phyloP scores from a whole-genome alignment of 2,329 filamentous ascomycete genomes.

The Huntiella savannae region DNA sequence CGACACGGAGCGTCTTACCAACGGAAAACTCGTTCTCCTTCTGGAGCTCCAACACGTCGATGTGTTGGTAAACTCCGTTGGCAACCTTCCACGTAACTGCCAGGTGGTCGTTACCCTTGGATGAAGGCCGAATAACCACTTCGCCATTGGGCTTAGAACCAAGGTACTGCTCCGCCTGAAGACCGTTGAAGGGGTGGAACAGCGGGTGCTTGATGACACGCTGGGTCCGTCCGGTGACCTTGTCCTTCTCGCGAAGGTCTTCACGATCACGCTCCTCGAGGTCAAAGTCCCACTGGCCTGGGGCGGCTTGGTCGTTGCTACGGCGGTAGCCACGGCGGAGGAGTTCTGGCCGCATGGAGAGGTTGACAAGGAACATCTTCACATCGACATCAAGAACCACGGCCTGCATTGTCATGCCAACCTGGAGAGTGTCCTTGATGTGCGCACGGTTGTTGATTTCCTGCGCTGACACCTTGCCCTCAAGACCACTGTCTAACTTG shows the following conservation, averaged over 20 bases:
- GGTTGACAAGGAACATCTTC: slow-evolving; percentile 63
- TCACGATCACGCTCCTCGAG: slow-evolving; percentile 71
- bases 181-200: slow-evolving; percentile 82
- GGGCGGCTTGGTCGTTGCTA: slow-evolving; percentile 45
- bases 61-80: slow-evolving; percentile 90
- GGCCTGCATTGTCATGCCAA: slow-evolving; percentile 70
- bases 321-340: slow-evolving; percentile 54
- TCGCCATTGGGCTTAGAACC: slow-evolving; percentile 73
- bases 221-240: slow-evolving; percentile 66
- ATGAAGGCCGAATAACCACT: slow-evolving; percentile 85
- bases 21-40: slow-evolving; percentile 96
- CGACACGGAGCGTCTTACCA: slow-evolving; percentile 67
- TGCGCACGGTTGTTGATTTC: slow-evolving; percentile 60
- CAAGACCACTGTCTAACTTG: slow-evolving; percentile 83
- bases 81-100: slow-evolving; percentile 97
- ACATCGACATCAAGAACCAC: slow-evolving; percentile 79
- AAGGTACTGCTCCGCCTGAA: slow-evolving; percentile 83
- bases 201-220: slow-evolving; percentile 95
- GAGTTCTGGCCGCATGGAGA: slow-evolving; percentile 56
- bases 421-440: slow-evolving; percentile 53
- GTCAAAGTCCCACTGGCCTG: slow-evolving; percentile 70
- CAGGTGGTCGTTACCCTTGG: slow-evolving; percentile 85
- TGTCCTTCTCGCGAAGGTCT: slow-evolving; percentile 68
- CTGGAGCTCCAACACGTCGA: slow-evolving; percentile 89
- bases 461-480: slow-evolving; percentile 66